Evolutionary conservation across 78 protist species (phyloP), one percentile per base, ranked within the genome.

Genomic region (Protostelium mycophagum): DNA sequence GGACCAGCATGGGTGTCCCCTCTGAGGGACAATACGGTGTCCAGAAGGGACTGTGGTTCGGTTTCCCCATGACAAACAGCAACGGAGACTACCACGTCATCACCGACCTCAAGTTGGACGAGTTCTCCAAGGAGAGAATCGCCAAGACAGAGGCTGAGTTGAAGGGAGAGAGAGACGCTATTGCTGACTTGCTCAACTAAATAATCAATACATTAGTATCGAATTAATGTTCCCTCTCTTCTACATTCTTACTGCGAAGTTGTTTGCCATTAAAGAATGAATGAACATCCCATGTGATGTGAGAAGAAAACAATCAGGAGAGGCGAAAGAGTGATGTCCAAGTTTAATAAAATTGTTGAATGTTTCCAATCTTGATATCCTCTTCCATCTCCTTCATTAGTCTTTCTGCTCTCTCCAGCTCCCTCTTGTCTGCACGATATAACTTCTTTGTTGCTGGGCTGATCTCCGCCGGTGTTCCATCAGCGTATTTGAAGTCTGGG

Each of bases 21-120:
- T 63, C 90, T 85, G 94, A 94, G 63, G 96, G 96, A 83, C 38
- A 83, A 37, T 95, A 95, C 91, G 95, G 94, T 88, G 94, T 91
- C 51, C 89, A 88, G 86, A 91, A 91, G 87, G 90, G 90, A 38
- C 89, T 91, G 88, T 91, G 89, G 88, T 91, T 91, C 91, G 89
- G 92, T 31, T 91, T 34, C 94, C 94, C 94, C 89, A 91, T 91
- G 84, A 88, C 89, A 10, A 86, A 83, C 29, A 34, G 25, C 35
- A 34, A 29, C 36, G 94, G 94, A 39, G 86, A 91, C 63, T 91
- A 91, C 86, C 89, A 87, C 86, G 87, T 91, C 29, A 91, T 91
- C 9, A 51, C 87, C 63, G 91, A 86, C 83, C 91, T 91, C 38
- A 84, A 91, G 38, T 38, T 91, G 28, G 91, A 91, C 83, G 85